These are phyloP conservation scores for Dichotomopilus funicola DNA, from an alignment of 2,329 filamentous ascomycete species.

Conservation along the genomic window DNA sequence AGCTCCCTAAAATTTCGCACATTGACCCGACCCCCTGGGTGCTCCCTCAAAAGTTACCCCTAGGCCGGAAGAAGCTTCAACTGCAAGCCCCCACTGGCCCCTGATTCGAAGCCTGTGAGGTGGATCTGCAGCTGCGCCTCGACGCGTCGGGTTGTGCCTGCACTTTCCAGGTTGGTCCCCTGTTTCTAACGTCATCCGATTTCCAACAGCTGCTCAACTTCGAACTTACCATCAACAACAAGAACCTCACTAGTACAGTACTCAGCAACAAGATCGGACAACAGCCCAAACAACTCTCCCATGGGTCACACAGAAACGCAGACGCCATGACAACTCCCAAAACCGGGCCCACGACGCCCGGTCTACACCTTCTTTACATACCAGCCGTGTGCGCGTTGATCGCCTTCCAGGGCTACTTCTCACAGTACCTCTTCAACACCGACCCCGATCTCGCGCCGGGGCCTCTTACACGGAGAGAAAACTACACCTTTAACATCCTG, in stretches of 20 bases:
- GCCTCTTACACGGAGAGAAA: constrained; percentile 51
- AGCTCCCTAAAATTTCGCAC: background rate
- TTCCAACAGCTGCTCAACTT: background rate
- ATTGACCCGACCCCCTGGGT: background rate
- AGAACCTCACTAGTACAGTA: background rate
- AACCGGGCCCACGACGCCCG: constrained; percentile 33
- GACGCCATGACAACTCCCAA: constrained; percentile 20
- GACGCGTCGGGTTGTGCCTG: background rate
- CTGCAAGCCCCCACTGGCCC: too few relatives aligned
- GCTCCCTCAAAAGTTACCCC: too few relatives aligned
- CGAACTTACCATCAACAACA: background rate
- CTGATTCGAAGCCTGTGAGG: background rate
- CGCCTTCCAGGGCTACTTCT: constrained; percentile 62
- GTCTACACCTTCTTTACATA: constrained; percentile 55
- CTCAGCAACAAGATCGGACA: background rate
- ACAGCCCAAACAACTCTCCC: background rate
- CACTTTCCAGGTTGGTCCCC: background rate
- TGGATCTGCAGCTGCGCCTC: background rate
- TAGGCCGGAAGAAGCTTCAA: too few relatives aligned
- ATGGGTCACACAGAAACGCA: constrained; percentile 17
- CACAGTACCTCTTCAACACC: constrained; percentile 63
- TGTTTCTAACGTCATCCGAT: background rate
- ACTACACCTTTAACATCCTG: constrained; percentile 58
- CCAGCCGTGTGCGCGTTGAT: constrained; percentile 62
- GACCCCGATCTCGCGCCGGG: constrained; percentile 53